Conservation (phyloP, 495 filamentous ascomycete species). For the Aspergillus hancockii region DNA sequence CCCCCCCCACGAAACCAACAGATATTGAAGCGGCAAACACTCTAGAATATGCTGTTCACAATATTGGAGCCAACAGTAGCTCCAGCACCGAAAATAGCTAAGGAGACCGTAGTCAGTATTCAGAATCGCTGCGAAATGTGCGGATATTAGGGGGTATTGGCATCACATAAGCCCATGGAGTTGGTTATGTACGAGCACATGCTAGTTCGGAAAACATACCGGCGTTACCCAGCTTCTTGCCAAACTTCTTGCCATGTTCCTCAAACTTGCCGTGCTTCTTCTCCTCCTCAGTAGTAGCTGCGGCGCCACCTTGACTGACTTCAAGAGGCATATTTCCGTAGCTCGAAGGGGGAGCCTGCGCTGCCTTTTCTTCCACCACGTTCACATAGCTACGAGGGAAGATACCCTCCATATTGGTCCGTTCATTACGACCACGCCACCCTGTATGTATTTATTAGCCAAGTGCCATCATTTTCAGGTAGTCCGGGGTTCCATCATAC, state of each 20-base stretch:
- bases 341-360: conserved; percentile 38
- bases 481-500: conserved; percentile 49
- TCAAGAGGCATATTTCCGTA: conserved; percentile 57
- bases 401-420: conserved; percentile 81
- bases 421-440: conserved; percentile 82
- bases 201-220: conserved; percentile 40
- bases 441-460: conserved; percentile 35
- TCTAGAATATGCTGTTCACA: conserved; percentile 87
- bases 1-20: neutral
- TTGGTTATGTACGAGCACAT: conserved; percentile 4
- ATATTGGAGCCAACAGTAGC: conserved; percentile 90
- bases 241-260: conserved; percentile 57
- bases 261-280: conserved; percentile 49
- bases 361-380: conserved; percentile 48
- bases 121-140: neutral
- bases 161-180: neutral
- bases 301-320: conserved; percentile 47
- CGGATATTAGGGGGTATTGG: conserved; percentile 1
- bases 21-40: conserved; percentile 14
- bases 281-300: conserved; percentile 28
- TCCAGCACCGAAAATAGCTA: conserved; percentile 76
- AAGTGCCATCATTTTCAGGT: neutral
- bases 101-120: conserved; percentile 15
- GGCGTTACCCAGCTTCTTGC: conserved; percentile 58
- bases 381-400: conserved; percentile 90